These are phyloP conservation scores for Serendipita vermifera DNA, from an alignment of 768 basidiomycete species.

Conservation along the genomic window DNA sequence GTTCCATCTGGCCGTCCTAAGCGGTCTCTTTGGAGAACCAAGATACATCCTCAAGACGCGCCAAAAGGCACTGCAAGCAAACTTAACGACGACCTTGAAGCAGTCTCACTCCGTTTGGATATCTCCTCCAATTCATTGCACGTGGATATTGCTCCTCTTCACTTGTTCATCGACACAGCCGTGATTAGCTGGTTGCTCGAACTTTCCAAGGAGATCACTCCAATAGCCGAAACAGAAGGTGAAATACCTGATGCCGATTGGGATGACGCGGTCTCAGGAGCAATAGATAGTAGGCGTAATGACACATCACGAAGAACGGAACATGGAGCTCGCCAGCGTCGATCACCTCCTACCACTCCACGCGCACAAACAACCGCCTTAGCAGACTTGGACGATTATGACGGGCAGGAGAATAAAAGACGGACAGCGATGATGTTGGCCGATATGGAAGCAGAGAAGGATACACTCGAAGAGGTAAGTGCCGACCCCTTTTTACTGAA, in stretches of 20 bases:
- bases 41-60: slow-evolving; percentile 21
- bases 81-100: background rate
- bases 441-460: slow-evolving; percentile 25
- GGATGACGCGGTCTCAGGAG: too few species aligned
- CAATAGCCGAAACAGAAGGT: too few species aligned
- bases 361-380: too few species aligned
- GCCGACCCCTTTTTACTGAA: too few species aligned
- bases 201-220: slow-evolving; percentile 41
- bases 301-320: too few species aligned
- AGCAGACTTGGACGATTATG: too few species aligned
- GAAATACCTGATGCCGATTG: too few species aligned
- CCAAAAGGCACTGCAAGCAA: background rate
- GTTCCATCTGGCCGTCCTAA: slow-evolving; percentile 30
- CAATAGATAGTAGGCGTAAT: too few species aligned
- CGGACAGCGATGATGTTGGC: too few species aligned
- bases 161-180: slow-evolving; percentile 61
- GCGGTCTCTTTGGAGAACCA: slow-evolving; percentile 51
- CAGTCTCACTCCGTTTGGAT: slow-evolving; percentile 18
- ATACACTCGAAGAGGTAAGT: slow-evolving; percentile 39
- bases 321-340: too few species aligned
- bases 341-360: slow-evolving; percentile 31
- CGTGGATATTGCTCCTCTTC: slow-evolving; percentile 37
- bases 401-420: too few species aligned
- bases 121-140: slow-evolving; percentile 29
- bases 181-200: slow-evolving; percentile 25